Conservation (phyloP, 192 early-diverging fungal genomes). For the Kappamyces sp. region DNA sequence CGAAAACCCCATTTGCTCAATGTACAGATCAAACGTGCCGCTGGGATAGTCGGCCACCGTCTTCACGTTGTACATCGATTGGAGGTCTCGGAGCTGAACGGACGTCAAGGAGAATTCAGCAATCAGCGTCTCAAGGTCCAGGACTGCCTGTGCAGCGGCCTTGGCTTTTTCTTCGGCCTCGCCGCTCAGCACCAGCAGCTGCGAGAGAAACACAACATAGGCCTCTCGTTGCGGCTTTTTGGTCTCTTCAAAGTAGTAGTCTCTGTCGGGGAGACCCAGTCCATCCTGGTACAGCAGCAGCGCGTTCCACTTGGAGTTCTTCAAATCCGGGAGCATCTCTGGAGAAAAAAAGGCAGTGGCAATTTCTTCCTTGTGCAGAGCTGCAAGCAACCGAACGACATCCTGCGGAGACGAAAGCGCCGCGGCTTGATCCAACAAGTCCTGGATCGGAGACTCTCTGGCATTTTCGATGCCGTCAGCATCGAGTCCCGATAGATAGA, state of each 20-base stretch:
- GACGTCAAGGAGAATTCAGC: background rate
- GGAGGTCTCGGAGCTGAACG: slow-evolving; percentile 1
- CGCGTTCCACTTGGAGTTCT: slow-evolving; percentile 1
- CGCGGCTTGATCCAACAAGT: background rate
- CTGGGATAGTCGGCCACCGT: background rate
- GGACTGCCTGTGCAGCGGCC: background rate
- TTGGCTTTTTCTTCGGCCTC: background rate
- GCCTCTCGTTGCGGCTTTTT: background rate
- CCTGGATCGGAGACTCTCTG: background rate
- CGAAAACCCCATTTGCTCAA: background rate
- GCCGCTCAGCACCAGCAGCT: background rate
- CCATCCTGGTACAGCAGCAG: background rate
- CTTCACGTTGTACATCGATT: slow-evolving; percentile 10
- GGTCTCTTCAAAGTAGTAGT: background rate
- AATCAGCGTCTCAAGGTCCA: slow-evolving; percentile 8
- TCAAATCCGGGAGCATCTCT: slow-evolving; percentile 2
- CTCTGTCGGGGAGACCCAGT: background rate
- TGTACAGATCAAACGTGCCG: background rate
- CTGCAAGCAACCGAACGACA: too few species aligned
- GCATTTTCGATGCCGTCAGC: background rate
- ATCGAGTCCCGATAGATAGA: slow-evolving; percentile 4
- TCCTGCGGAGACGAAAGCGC: too few species aligned
- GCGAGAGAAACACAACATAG: background rate
- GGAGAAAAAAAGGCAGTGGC: too few species aligned
- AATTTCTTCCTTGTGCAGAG: too few species aligned